A percentile compares a stretch with the other conserved stretches of the same genome.
These are phyloP conservation scores for Saussurea involucrata DNA, from an alignment of 129 eudicot genomes.

Conservation along the genomic window DNA sequence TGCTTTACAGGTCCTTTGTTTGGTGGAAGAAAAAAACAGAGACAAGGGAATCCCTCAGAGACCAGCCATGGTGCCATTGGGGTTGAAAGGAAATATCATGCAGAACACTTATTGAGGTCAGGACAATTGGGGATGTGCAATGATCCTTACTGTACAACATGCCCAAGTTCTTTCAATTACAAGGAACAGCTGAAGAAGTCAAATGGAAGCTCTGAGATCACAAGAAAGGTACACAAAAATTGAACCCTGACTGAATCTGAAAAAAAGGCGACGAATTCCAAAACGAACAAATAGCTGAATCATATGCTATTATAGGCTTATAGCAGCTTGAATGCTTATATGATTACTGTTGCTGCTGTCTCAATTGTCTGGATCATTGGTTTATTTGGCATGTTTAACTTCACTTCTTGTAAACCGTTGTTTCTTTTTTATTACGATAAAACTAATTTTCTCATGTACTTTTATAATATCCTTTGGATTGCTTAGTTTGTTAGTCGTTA, in stretches of 20 bases:
- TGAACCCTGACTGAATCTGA: not conserved
- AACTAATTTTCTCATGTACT: not conserved
- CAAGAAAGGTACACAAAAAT: not conserved
- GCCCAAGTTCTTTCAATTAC: slow-evolving; percentile 48
- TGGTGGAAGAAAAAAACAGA: slow-evolving; percentile 38
- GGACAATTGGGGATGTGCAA: slow-evolving; percentile 76
- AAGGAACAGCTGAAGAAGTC: slow-evolving; percentile 23
- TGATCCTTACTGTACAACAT: slow-evolving; percentile 80
- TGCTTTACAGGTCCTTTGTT: slow-evolving; percentile 52
- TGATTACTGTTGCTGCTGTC: not conserved
- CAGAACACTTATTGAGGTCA: slow-evolving; percentile 45
- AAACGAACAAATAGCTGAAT: too few relatives aligned
- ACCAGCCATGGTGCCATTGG: slow-evolving; percentile 14
- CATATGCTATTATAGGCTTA: too few relatives aligned
- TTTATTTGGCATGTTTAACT: too few relatives aligned
- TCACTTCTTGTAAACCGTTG: not conserved
- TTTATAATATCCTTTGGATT: not conserved
- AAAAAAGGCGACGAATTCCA: too few relatives aligned
- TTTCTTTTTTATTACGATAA: not conserved
- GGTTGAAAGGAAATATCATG: slow-evolving; percentile 19
- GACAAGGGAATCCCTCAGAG: slow-evolving; percentile 20
- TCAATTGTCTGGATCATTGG: not conserved
- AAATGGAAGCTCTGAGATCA: not conserved
- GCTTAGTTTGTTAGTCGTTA: not conserved
- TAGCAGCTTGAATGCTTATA: not conserved